Evolutionary conservation across 441 rosid genomes (phyloP).

Genomic region (Gossypium gossypioides): DNA sequence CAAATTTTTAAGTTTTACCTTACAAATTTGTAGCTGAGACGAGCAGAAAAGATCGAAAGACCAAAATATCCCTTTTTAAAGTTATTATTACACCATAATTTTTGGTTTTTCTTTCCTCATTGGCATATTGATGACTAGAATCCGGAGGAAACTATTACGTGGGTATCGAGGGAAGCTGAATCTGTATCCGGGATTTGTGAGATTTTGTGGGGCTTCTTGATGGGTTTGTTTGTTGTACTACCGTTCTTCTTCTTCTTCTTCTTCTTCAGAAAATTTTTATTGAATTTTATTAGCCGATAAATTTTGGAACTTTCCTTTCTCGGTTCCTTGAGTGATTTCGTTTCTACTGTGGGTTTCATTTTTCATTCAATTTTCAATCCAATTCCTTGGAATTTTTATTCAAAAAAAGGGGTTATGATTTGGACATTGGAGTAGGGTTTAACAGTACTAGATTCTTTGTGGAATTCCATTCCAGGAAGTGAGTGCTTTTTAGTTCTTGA

Average conservation of each 20-base stretch:
- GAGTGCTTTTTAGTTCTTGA: not conserved
- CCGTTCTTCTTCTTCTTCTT: not conserved
- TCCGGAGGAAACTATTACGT: conserved; percentile 9
- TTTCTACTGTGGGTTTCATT: conserved; percentile 15
- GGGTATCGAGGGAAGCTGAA: conserved; percentile 22
- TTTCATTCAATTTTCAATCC: not conserved
- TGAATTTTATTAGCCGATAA: conserved; percentile 13
- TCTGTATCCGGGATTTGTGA: conserved; percentile 22
- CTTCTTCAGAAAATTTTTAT: not conserved
- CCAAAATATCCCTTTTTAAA: not conserved
- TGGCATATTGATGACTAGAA: not conserved
- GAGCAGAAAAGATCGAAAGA: conserved; percentile 8
- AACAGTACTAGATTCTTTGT: conserved; percentile 3
- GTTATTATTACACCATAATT: conserved; percentile 5
- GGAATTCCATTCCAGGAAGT: not conserved
- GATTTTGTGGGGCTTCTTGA: conserved; percentile 7
- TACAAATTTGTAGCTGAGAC: not conserved
- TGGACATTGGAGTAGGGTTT: conserved; percentile 1
- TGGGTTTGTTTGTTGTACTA: conserved; percentile 18
- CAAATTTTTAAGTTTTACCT: not conserved
- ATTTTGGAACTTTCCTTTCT: conserved; percentile 6
- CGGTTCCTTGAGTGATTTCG: conserved; percentile 18
- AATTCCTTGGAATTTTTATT: not conserved
- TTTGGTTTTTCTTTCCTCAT: not conserved
- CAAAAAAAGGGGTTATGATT: not conserved